Percentiles rank a stretch among this genome's conserved stretches.
phyloP scores from a whole-genome alignment of 208 protist species.

The Entamoeba invadens region DNA sequence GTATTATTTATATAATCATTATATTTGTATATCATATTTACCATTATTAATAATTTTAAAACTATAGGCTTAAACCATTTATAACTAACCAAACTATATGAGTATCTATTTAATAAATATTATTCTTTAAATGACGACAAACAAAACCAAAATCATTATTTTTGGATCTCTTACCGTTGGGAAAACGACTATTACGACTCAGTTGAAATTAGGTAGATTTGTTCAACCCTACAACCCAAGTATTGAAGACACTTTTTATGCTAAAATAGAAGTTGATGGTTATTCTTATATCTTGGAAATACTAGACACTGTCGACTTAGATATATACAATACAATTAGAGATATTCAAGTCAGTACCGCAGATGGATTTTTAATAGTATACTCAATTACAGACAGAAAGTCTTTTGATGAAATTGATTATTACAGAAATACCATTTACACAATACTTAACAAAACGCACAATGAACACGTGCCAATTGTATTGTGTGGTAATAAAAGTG shows the following conservation, averaged over 20 bases:
- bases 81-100: no score
- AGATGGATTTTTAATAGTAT: not conserved
- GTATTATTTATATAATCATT: no score
- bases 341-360: not conserved
- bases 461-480: not conserved
- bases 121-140: no score
- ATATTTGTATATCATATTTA: no score
- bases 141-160: not conserved
- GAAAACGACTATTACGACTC: not conserved
- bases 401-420: slow-evolving; percentile 50
- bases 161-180: not conserved
- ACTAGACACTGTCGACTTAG: slow-evolving; percentile 57
- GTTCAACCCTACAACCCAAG: not conserved
- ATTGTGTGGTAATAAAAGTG: slow-evolving; percentile 14
- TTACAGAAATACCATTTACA: slow-evolving; percentile 52
- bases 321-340: slow-evolving; percentile 35
- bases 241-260: not conserved
- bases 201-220: not conserved
- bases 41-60: no score
- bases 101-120: no score
- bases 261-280: not conserved
- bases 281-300: slow-evolving; percentile 42
- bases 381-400: slow-evolving; percentile 31
- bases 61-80: no score
- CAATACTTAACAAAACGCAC: slow-evolving; percentile 30